These are phyloP conservation scores for Globisporangium sylvaticum DNA, from an alignment of 352 stramenopile species.

Conservation along the genomic window DNA sequence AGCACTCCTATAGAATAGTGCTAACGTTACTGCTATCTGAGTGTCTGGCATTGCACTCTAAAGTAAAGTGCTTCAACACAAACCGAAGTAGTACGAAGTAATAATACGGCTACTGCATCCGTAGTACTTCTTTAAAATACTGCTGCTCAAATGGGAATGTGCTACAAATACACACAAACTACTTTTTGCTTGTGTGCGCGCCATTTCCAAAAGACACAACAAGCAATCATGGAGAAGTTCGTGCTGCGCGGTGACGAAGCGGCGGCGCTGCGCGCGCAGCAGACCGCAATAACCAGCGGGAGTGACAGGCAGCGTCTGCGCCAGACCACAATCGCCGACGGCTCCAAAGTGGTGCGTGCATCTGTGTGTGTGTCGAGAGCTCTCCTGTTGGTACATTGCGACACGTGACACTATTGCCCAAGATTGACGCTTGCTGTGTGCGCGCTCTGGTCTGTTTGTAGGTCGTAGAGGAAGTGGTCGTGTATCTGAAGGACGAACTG, in stretches of 20 bases:
- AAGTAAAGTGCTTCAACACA: no score
- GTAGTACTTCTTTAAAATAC: no score
- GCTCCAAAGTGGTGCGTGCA: slow-evolving; percentile 50
- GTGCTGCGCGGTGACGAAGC: slow-evolving; percentile 52
- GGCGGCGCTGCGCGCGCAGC: slow-evolving; percentile 20
- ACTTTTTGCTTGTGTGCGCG: no score
- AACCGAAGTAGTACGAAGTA: no score
- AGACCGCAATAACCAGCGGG: background rate
- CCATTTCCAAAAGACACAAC: slow-evolving; percentile 10
- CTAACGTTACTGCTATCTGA: no score
- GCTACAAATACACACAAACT: no score
- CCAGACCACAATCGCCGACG: slow-evolving; percentile 67
- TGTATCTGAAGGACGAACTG: slow-evolving; percentile 63
- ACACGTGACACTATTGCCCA: no score
- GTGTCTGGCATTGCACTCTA: no score
- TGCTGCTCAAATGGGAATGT: no score
- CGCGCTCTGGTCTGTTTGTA: background rate
- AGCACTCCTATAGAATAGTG: no score
- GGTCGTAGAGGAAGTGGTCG: slow-evolving; percentile 57
- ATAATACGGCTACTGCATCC: no score
- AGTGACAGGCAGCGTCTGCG: slow-evolving; percentile 29
- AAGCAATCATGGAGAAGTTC: slow-evolving; percentile 61
- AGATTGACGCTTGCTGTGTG: no score
- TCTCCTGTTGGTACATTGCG: background rate
- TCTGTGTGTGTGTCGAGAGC: background rate